A percentile compares a stretch with the other conserved stretches of the same genome.
Conservation (phyloP, 2,329 filamentous ascomycete genomes). For the Talaromyces sp. region DNA sequence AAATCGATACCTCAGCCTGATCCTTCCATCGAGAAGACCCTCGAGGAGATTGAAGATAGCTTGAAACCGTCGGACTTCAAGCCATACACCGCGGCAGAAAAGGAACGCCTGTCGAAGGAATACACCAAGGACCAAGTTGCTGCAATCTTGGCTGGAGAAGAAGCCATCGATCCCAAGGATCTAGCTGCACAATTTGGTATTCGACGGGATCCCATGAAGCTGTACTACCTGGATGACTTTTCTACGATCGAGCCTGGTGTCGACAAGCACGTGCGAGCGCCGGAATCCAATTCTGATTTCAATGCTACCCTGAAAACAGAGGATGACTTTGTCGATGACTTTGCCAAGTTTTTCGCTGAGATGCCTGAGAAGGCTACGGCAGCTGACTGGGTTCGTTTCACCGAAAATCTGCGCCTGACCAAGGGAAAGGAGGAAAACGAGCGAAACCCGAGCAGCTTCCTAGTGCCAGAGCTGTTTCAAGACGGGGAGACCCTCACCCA, state of each 20-base stretch:
- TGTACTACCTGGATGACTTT: conserved; percentile 80
- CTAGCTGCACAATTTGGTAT: conserved; percentile 66
- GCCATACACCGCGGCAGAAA: conserved; percentile 63
- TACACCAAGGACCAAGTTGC: conserved; percentile 79
- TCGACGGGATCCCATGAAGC: conserved; percentile 65
- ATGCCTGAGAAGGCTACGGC: conserved; percentile 48
- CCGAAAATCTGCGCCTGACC: conserved; percentile 45
- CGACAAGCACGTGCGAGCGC: conserved; percentile 60
- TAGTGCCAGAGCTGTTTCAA: conserved; percentile 50
- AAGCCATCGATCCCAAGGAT: conserved; percentile 68
- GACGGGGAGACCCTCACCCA: conserved; percentile 31
- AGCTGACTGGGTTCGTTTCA: conserved; percentile 38
- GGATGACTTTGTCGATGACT: conserved; percentile 58
- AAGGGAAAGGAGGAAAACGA: conserved; percentile 47
- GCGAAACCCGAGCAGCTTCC: conserved; percentile 43
- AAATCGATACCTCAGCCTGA: conserved; percentile 34
- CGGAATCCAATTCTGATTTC: conserved; percentile 49
- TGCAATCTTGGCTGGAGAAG: conserved; percentile 76
- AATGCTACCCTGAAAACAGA: conserved; percentile 57
- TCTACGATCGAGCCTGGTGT: conserved; percentile 69
- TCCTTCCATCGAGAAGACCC: conserved; percentile 20
- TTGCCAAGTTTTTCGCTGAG: conserved; percentile 44
- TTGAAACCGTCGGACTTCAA: conserved; percentile 35
- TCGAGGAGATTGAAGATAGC: conserved; percentile 17
- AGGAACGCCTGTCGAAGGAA: conserved; percentile 54